phyloP scores from a whole-genome alignment of 2,329 filamentous ascomycete genomes.

The Pseudonectria buxi region DNA sequence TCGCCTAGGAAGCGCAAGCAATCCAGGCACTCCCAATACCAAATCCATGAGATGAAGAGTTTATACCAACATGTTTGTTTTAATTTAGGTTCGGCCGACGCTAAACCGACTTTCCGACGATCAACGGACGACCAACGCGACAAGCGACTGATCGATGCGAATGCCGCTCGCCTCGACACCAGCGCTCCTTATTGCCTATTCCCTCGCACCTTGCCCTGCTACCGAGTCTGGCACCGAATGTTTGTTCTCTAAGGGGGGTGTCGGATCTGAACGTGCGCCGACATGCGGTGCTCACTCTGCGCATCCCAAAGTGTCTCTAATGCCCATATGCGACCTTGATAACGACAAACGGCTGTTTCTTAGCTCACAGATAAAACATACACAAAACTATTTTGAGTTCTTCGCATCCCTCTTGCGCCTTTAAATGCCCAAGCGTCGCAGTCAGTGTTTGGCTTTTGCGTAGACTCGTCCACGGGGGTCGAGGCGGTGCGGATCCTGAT shows the following conservation, averaged over 20 bases:
- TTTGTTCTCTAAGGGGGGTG: slow-evolving; percentile 23
- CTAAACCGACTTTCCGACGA: slow-evolving; percentile 47
- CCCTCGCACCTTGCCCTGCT: slow-evolving; percentile 24
- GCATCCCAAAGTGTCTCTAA: slow-evolving; percentile 30
- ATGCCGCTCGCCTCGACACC: slow-evolving; percentile 17
- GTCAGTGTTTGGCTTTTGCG: slow-evolving; percentile 5
- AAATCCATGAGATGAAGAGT: slow-evolving; percentile 20
- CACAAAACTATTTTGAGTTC: slow-evolving; percentile 24
- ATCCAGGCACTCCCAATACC: slow-evolving; percentile 17
- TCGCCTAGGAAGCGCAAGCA: slow-evolving; percentile 53
- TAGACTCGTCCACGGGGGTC: slow-evolving; percentile 17
- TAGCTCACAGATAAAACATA: slow-evolving; percentile 36
- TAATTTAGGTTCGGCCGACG: slow-evolving; percentile 94
- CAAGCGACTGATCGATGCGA: slow-evolving; percentile 17
- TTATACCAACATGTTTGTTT: slow-evolving; percentile 58
- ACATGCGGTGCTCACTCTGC: slow-evolving; percentile 22
- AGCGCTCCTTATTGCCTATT: slow-evolving; percentile 19
- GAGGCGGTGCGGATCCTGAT: no score
- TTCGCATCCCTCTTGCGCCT: slow-evolving; percentile 17
- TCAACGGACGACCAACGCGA: slow-evolving; percentile 18
- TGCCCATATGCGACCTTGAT: slow-evolving; percentile 33
- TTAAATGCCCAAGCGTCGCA: slow-evolving; percentile 5
- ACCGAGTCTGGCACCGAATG: slow-evolving; percentile 21
- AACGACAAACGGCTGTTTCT: slow-evolving; percentile 37
- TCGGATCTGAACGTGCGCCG: slow-evolving; percentile 20